phyloP scores from a whole-genome alignment of 441 rosid species.

The Populus hybrid region DNA sequence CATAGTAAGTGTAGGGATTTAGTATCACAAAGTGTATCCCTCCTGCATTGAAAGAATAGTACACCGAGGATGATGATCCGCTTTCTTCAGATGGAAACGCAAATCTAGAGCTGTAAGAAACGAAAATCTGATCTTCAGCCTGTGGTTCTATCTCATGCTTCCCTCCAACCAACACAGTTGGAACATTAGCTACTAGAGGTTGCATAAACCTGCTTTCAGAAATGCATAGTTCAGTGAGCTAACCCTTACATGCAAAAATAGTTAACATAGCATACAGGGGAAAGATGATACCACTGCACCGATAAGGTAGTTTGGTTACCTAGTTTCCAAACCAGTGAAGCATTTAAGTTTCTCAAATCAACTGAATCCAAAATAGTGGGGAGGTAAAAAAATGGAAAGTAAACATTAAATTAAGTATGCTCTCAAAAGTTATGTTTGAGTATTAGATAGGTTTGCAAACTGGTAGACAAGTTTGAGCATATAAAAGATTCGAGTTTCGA shows the following conservation, averaged over 20 bases:
- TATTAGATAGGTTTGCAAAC: background rate
- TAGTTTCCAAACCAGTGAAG: background rate
- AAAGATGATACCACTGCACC: slow-evolving; percentile 4
- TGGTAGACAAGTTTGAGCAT: background rate
- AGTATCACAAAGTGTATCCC: slow-evolving; percentile 54
- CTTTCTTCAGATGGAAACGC: slow-evolving; percentile 50
- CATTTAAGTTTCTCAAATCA: background rate
- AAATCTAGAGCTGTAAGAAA: slow-evolving; percentile 48
- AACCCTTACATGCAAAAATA: background rate
- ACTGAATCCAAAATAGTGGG: background rate
- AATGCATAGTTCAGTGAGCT: background rate
- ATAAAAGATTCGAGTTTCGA: slow-evolving; percentile 11
- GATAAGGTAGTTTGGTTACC: background rate
- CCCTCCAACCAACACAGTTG: slow-evolving; percentile 50
- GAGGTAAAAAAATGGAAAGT: background rate
- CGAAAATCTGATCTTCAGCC: slow-evolving; percentile 40
- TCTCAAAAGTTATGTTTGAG: background rate
- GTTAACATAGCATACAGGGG: background rate
- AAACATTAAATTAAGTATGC: background rate
- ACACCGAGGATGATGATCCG: slow-evolving; percentile 42
- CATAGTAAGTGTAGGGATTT: slow-evolving; percentile 38
- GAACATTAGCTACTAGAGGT: slow-evolving; percentile 41
- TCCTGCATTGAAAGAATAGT: slow-evolving; percentile 57
- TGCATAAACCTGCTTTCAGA: slow-evolving; percentile 39
- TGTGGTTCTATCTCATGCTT: slow-evolving; percentile 54